Evolutionary conservation across 2,329 filamentous ascomycete species (phyloP), one percentile per base, ranked within the genome.

Genomic region (Clarireedia hainanense): DNA sequence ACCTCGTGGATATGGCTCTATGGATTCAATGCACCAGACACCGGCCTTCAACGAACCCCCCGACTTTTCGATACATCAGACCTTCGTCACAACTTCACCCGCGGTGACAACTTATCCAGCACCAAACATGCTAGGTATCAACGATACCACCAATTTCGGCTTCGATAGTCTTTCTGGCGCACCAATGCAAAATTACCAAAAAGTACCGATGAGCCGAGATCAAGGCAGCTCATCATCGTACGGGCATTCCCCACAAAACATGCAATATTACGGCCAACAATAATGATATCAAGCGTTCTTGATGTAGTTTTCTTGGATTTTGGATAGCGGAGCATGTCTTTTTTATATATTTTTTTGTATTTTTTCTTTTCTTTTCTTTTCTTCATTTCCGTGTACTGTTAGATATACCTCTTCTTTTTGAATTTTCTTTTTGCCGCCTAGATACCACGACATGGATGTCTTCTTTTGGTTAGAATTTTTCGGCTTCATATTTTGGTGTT

Each of bases 211-310:
- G 60, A 65, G 55, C 46, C 60, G 62, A 26, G 58, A 59, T 26
- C 65, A 58, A 9, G 63, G 62, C 30, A 67, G 63, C 47, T 56
- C 54, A 12, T 65, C 66, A 7, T 60, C 63, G 12, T 68, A 67
- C 24, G 55, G 58, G n/a, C 62, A 65, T 50, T 60, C 63, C 2
- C 59, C 61, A 17, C 64, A 63, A 34, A 61, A 64, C 30, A 34
- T 56, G 10, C 59, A 59, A 14, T 66, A 63, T 55, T 67, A 64
- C 36, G 57, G 57, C 2, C 56, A 57, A 14, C 56, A 54, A 51
- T 63, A 50, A 64, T 56, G 17, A 48, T 39, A n/a, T 39, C 42
- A n/a, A 20, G 20, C 20, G n/a, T 20, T 24, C 51, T 45, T 57
- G 36, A 49, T 48, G 45, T 50, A 24, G 26, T 54, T 26, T 52